Percentiles rank a stretch among this genome's conserved stretches.
phyloP scores from a whole-genome alignment of 805 yeast species.

The Suhomyces emberorum region DNA sequence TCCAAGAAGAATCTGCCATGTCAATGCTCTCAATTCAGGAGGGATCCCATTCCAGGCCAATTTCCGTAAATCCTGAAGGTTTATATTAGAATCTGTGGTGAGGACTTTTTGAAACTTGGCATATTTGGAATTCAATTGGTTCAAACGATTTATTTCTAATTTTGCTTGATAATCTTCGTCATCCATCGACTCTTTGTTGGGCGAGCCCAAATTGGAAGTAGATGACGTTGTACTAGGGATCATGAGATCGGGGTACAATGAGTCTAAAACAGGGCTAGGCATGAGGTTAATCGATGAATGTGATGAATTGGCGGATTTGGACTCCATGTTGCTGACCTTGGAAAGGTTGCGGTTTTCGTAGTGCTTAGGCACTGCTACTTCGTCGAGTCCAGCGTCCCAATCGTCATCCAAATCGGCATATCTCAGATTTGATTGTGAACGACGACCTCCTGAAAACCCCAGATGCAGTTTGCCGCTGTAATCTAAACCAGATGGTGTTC shows the following conservation, averaged over 20 bases:
- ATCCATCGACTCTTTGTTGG: conserved; percentile 38
- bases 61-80: conserved; percentile 66
- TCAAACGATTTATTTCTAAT: conserved; percentile 53
- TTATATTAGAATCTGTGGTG: conserved; percentile 47
- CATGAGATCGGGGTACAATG: conserved; percentile 37
- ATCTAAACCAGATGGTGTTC: conserved; percentile 7
- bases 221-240: conserved; percentile 14
- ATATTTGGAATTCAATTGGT: conserved; percentile 59
- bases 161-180: conserved; percentile 35
- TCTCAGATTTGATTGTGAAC: conserved; percentile 14
- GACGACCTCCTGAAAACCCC: background rate
- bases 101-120: conserved; percentile 65
- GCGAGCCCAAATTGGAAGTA: conserved; percentile 1
- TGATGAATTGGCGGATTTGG: background rate
- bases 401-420: conserved; percentile 83
- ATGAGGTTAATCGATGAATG: conserved; percentile 4
- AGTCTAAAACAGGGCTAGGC: conserved; percentile 30
- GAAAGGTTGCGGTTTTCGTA: conserved; percentile 9
- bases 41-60: conserved; percentile 97
- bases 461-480: background rate
- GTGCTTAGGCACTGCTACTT: conserved; percentile 14
- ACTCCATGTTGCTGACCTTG: conserved; percentile 12
- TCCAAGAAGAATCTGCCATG: conserved; percentile 89
- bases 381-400: conserved; percentile 77
- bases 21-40: conserved; percentile 66